phyloP scores from a whole-genome alignment of 345 rosid genomes.

The Corchorus olitorius region DNA sequence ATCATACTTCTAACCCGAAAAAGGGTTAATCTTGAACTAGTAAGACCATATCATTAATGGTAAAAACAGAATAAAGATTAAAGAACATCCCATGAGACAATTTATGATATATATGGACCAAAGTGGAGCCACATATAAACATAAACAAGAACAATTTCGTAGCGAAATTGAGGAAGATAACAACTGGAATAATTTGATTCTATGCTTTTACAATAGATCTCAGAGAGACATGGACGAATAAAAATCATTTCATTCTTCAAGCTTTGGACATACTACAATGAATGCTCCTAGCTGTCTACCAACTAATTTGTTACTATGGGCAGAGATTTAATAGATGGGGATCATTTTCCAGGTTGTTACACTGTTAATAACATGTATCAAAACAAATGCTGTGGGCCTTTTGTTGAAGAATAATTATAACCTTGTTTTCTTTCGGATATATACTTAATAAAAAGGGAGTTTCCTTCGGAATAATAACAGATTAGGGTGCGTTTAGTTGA shows the following conservation, averaged over 20 bases:
- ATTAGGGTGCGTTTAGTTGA: no score
- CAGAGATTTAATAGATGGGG: not conserved
- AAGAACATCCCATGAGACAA: no score
- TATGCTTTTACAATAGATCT: no score
- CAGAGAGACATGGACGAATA: not conserved
- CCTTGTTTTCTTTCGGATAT: not conserved
- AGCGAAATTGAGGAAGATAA: not conserved
- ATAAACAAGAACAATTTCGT: not conserved
- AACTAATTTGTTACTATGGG: not conserved
- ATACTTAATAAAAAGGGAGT: no score
- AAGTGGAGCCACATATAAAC: not conserved
- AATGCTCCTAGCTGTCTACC: not conserved
- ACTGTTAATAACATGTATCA: not conserved
- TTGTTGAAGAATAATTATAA: not conserved
- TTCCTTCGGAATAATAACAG: no score
- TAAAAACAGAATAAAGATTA: no score
- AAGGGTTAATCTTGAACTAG: no score
- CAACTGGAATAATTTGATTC: not conserved
- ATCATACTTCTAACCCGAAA: no score
- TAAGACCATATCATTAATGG: no score
- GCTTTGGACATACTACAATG: not conserved
- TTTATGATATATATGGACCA: not conserved
- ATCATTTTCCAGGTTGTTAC: not conserved
- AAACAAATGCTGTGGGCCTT: not conserved
- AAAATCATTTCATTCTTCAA: not conserved